phyloP scores from a whole-genome alignment of 2,329 filamentous ascomycete species.

The Pyricularia grisea region DNA sequence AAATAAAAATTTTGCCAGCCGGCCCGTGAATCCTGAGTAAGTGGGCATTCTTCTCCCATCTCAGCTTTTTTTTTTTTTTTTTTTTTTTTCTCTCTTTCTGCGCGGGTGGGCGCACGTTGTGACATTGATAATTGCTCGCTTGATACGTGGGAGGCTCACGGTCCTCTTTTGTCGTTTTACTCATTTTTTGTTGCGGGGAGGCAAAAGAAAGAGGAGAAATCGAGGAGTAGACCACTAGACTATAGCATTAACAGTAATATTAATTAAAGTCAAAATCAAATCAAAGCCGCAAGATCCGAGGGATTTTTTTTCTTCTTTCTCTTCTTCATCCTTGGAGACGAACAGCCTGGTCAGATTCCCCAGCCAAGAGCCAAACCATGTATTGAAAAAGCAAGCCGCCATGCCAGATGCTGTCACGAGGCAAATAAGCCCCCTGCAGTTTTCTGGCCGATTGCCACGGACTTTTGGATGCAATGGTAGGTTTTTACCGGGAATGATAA shows the following conservation, averaged over 20 bases:
- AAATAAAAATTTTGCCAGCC: neutral
- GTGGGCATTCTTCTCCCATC: neutral
- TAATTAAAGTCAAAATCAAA: neutral
- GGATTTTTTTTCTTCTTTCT: neutral
- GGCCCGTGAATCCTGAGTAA: neutral
- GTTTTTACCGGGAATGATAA: neutral
- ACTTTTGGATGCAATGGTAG: neutral
- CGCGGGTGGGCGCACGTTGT: neutral
- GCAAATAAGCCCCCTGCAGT: neutral
- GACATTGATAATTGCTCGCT: neutral
- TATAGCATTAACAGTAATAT: neutral
- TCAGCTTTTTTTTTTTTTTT: too few relatives aligned
- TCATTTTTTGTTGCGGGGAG: neutral
- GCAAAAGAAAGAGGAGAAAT: neutral
- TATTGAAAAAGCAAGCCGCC: neutral
- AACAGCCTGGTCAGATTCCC: neutral
- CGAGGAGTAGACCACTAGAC: neutral
- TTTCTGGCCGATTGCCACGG: neutral
- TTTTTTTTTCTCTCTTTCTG: neutral
- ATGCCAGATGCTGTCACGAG: neutral
- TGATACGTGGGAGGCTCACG: neutral
- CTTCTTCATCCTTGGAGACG: neutral
- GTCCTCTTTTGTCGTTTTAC: neutral
- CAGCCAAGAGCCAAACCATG: neutral
- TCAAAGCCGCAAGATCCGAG: neutral